Conservation (phyloP, 495 filamentous ascomycete species). For the Trichodelitschia bisporula region DNA sequence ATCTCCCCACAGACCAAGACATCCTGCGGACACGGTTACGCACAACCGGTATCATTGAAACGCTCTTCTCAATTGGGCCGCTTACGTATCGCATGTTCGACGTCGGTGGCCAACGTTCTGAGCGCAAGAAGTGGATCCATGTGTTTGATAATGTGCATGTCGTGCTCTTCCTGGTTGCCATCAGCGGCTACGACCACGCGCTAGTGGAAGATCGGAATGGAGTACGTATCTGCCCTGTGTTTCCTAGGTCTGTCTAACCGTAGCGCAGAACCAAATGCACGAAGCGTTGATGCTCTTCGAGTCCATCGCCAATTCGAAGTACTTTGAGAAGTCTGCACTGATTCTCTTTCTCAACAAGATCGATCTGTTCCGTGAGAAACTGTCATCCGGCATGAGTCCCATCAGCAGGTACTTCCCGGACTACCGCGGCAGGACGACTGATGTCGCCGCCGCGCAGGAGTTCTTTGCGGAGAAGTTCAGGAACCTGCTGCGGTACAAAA, state of each 20-base stretch:
- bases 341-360: constrained; percentile 99
- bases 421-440: constrained; percentile 43
- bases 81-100: constrained; percentile 99
- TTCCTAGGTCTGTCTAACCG: neutral
- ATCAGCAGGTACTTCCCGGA: constrained; percentile 99
- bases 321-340: constrained; percentile 98
- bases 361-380: constrained; percentile 98
- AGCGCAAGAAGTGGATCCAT: constrained; percentile 99
- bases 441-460: constrained; percentile 16
- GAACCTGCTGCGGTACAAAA: constrained; percentile 79
- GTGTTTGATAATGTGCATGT: constrained; percentile 99
- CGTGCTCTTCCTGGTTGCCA: constrained; percentile 94
- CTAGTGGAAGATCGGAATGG: constrained; percentile 57
- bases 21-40: constrained; percentile 94
- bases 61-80: constrained; percentile 92
- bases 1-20: constrained; percentile 93
- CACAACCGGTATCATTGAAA: constrained; percentile 98
- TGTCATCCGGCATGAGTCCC: constrained; percentile 59
- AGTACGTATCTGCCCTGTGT: constrained; percentile 6
- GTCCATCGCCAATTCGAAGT: constrained; percentile 96
- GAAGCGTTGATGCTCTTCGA: constrained; percentile 95
- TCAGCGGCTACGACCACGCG: constrained; percentile 96
- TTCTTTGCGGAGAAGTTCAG: constrained; percentile 14
- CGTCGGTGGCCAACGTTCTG: constrained; percentile 92
- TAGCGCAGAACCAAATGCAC: constrained; percentile 73